These are phyloP conservation scores for Ustilago xerochloae DNA, from an alignment of 1,284 basidiomycete genomes.

Conservation along the genomic window DNA sequence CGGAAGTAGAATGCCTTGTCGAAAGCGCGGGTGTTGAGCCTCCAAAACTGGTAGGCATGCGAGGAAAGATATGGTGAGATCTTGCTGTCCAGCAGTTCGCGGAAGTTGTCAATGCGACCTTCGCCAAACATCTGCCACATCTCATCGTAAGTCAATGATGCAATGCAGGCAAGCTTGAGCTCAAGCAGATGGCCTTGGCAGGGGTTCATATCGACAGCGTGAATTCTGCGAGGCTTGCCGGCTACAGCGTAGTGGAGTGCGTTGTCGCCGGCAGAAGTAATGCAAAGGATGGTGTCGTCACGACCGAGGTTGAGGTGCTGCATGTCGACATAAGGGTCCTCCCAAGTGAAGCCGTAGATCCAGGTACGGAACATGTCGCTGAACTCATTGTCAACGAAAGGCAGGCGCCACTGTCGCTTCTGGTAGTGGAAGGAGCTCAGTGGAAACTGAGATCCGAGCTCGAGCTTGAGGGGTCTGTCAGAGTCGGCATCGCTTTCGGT, in stretches of 20 bases:
- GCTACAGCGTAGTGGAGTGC: conserved; percentile 82
- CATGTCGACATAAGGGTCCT: conserved; percentile 83
- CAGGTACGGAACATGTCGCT: conserved; percentile 81
- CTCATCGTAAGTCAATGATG: conserved; percentile 76
- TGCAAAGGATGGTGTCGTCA: conserved; percentile 79
- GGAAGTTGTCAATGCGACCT: conserved; percentile 76
- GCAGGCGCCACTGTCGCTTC: conserved; percentile 74
- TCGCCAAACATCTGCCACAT: conserved; percentile 81
- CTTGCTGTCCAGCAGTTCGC: conserved; percentile 75
- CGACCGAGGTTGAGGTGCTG: conserved; percentile 75
- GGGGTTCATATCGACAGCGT: conserved; percentile 79
- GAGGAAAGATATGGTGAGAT: conserved; percentile 80
- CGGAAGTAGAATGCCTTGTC: conserved; percentile 78
- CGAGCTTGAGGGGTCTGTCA: conserved; percentile 61
- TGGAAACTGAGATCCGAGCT: conserved; percentile 69
- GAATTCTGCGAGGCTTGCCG: conserved; percentile 74
- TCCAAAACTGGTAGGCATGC: conserved; percentile 82
- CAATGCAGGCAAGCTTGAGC: conserved; percentile 78
- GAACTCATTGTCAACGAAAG: conserved; percentile 79
- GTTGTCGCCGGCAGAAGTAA: conserved; percentile 84
- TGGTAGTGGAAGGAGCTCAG: conserved; percentile 83
- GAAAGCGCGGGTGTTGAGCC: conserved; percentile 76
- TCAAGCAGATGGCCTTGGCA: conserved; percentile 82
- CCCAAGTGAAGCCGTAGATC: conserved; percentile 82
- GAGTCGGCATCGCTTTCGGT: conserved; percentile 68